Conservation (phyloP, 1,139 yeast genomes). For the Kodamaea fungicola region DNA sequence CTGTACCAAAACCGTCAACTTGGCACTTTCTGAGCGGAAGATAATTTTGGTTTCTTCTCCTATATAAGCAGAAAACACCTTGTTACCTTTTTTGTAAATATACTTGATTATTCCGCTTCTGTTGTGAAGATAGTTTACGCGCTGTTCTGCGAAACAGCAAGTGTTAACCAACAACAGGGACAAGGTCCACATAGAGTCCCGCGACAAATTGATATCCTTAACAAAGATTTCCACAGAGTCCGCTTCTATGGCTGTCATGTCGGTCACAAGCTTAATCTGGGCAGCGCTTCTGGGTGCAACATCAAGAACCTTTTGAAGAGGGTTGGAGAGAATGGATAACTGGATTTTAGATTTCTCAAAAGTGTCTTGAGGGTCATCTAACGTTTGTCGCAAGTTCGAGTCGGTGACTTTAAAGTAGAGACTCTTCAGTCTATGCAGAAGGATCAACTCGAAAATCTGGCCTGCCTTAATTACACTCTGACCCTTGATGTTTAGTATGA, state of each 20-base stretch:
- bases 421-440: conserved; percentile 20
- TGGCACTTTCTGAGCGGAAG: conserved; percentile 87
- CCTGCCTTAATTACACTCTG: conserved; percentile 50
- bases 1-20: conserved; percentile 78
- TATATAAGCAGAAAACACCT: conserved; percentile 60
- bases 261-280: conserved; percentile 41
- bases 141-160: conserved; percentile 68
- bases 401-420: conserved; percentile 23
- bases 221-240: conserved; percentile 81
- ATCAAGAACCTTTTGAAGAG: conserved; percentile 59
- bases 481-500: conserved; percentile 64
- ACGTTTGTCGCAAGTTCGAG: conserved; percentile 12
- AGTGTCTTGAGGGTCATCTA: conserved; percentile 2
- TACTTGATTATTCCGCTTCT: conserved; percentile 59
- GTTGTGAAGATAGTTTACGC: conserved; percentile 58
- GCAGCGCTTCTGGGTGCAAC: conserved; percentile 66
- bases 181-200: conserved; percentile 94
- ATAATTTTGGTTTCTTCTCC: conserved; percentile 76
- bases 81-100: conserved; percentile 69
- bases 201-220: conserved; percentile 74
- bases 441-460: conserved; percentile 63
- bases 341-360: conserved; percentile 6
- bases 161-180: conserved; percentile 58
- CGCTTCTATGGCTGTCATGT: conserved; percentile 51
- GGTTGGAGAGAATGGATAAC: conserved; percentile 61